A percentile compares a stretch with the other conserved stretches of the same genome.
phyloP scores from a whole-genome alignment of 179 eudicot genomes.

The Gypsophila paniculata region DNA sequence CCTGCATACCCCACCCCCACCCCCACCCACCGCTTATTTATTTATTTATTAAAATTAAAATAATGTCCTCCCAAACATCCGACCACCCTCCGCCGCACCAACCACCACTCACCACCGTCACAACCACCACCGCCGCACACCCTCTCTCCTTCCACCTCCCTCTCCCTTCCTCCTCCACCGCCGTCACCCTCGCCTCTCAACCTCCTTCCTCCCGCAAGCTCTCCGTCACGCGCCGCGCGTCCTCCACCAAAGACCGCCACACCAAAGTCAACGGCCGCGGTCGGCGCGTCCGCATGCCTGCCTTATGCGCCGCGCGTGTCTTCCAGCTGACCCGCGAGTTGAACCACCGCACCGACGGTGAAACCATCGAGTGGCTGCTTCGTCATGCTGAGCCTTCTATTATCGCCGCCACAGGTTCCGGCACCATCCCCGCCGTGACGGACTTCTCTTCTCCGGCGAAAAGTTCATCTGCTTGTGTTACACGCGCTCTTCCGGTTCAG shows the following conservation, averaged over 20 bases:
- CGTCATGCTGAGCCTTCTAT: conserved; percentile 37
- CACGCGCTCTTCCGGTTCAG: not conserved
- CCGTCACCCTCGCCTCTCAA: not conserved
- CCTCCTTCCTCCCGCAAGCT: not conserved
- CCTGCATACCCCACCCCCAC: no score
- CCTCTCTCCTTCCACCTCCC: conserved; percentile 8
- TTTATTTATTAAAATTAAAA: no score
- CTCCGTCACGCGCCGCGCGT: not conserved
- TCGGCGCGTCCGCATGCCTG: conserved; percentile 35
- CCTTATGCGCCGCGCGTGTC: conserved; percentile 35
- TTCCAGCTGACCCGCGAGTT: conserved; percentile 34
- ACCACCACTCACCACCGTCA: not conserved
- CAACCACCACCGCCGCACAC: not conserved
- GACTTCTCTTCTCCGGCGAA: conserved; percentile 20
- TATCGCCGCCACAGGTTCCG: conserved; percentile 35
- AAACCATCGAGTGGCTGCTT: conserved; percentile 39
- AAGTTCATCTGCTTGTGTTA: not conserved
- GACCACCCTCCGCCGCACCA: conserved; percentile 1
- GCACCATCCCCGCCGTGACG: conserved; percentile 22
- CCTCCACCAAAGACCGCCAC: conserved; percentile 31
- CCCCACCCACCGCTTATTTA: no score
- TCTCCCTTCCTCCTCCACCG: not conserved
- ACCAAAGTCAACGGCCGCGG: conserved; percentile 41
- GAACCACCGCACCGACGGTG: conserved; percentile 36
- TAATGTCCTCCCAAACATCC: not conserved